Conservation (phyloP, 192 early-diverging fungal genomes). For the Coemansia sp. region DNA sequence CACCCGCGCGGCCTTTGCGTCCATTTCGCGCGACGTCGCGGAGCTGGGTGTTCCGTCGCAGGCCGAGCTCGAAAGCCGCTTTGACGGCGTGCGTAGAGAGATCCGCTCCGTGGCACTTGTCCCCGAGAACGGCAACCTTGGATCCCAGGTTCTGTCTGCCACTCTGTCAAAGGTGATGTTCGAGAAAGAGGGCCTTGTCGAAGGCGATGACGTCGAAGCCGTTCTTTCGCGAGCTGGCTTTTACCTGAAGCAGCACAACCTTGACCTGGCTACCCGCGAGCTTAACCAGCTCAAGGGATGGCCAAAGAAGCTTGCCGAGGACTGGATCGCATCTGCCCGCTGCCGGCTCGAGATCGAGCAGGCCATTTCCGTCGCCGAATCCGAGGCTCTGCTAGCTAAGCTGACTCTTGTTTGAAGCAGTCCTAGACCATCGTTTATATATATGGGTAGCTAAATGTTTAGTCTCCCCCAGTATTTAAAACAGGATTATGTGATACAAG, state of each 20-base stretch:
- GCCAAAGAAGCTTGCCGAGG: conserved; percentile 78
- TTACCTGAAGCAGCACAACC: conserved; percentile 71
- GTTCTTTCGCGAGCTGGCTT: conserved; percentile 73
- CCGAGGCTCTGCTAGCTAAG: conserved; percentile 50
- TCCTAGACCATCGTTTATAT: too few species aligned
- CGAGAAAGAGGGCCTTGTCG: conserved; percentile 78
- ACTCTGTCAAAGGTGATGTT: conserved; percentile 76
- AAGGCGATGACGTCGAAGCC: conserved; percentile 83
- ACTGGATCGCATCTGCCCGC: conserved; percentile 83
- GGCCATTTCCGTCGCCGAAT: conserved; percentile 69
- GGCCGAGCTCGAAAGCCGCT: conserved; percentile 66
- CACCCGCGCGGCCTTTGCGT: conserved; percentile 59
- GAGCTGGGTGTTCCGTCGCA: conserved; percentile 63
- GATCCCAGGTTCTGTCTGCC: conserved; percentile 73
- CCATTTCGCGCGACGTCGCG: conserved; percentile 58
- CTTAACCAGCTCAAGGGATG: conserved; percentile 91
- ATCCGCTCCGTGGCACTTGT: conserved; percentile 79
- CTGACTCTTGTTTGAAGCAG: conserved; percentile 23
- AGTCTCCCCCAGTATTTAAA: too few species aligned
- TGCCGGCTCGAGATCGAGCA: conserved; percentile 85
- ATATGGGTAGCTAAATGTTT: too few species aligned
- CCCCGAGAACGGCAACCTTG: conserved; percentile 80
- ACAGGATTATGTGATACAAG: too few species aligned
- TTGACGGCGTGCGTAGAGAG: conserved; percentile 63
- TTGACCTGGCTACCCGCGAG: conserved; percentile 85